A percentile compares a stretch with the other conserved stretches of the same genome.
Evolutionary conservation across 495 filamentous ascomycete species (phyloP).

Genomic region (Glutinoglossum americanum): DNA sequence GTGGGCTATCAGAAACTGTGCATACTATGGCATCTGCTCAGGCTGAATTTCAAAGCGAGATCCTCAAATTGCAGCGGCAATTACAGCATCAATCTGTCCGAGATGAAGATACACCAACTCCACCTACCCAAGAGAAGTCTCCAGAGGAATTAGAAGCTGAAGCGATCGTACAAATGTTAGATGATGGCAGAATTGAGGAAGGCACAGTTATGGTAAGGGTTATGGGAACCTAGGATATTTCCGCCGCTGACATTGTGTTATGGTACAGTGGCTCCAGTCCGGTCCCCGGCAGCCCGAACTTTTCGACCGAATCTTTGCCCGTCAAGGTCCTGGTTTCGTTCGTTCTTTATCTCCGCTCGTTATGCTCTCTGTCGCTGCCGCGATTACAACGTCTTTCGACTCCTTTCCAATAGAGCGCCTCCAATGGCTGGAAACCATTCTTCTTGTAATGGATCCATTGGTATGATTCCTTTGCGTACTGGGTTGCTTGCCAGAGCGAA

Average conservation of each 20-base stretch:
- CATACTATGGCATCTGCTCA: conserved; percentile 46
- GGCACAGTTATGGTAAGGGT: conserved; percentile 37
- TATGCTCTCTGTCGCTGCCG: conserved; percentile 61
- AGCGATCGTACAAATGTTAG: conserved; percentile 42
- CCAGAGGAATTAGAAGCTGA: conserved; percentile 44
- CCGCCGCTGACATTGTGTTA: neutral
- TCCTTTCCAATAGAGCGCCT: conserved; percentile 45
- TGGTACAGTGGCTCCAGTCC: conserved; percentile 66
- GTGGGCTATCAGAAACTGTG: conserved; percentile 48
- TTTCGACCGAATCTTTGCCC: conserved; percentile 62
- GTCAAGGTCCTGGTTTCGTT: conserved; percentile 50
- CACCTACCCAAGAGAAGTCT: conserved; percentile 22
- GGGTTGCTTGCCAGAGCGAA: neutral
- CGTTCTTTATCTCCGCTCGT: conserved; percentile 52
- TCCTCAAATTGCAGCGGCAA: conserved; percentile 21
- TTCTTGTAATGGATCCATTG: conserved; percentile 29
- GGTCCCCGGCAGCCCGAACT: conserved; percentile 40
- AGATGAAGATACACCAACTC: conserved; percentile 11
- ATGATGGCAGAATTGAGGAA: conserved; percentile 44
- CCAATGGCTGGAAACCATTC: conserved; percentile 53
- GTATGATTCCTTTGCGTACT: conserved; percentile 17
- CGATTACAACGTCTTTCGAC: conserved; percentile 49
- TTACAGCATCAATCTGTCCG: conserved; percentile 25
- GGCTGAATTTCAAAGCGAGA: conserved; percentile 36
- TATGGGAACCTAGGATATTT: neutral